These are phyloP conservation scores for Brassica cretica DNA, from an alignment of 345 rosid species.

Conservation along the genomic window DNA sequence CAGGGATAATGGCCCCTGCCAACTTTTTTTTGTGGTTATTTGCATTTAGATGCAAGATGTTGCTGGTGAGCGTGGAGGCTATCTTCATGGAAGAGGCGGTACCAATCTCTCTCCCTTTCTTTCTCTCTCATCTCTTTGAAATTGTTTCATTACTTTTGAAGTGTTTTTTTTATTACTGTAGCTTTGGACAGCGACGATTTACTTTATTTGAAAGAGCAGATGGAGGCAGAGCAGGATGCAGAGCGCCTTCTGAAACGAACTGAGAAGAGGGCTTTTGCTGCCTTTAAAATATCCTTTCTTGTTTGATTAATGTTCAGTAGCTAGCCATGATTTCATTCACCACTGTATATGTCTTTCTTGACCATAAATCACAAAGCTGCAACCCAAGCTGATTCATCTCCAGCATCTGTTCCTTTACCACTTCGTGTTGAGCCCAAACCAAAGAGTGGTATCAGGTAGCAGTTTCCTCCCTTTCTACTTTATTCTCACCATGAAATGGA, in stretches of 20 bases:
- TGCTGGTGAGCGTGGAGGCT: slow-evolving; percentile 99
- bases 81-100: slow-evolving; percentile 99
- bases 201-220: slow-evolving; percentile 96
- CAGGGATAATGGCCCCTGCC: slow-evolving; percentile 86
- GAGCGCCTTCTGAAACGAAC: slow-evolving; percentile 94
- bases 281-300: slow-evolving; percentile 90
- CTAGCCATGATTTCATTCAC: not conserved
- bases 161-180: slow-evolving; percentile 42
- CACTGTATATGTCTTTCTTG: slow-evolving; percentile 42
- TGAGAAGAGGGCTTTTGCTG: slow-evolving; percentile 97
- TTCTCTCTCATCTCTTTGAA: not conserved
- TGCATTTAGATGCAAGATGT: slow-evolving; percentile 98
- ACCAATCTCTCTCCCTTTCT: not conserved
- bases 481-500: not conserved
- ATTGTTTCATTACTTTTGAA: not conserved
- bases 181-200: slow-evolving; percentile 99
- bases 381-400: slow-evolving; percentile 85
- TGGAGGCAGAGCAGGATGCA: slow-evolving; percentile 99
- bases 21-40: slow-evolving; percentile 50
- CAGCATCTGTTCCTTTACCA: slow-evolving; percentile 74
- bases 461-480: not conserved
- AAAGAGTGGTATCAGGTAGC: slow-evolving; percentile 89
- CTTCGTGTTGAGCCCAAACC: slow-evolving; percentile 96
- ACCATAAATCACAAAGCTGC: slow-evolving; percentile 82
- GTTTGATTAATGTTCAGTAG: not conserved